Base-by-base conservation (phyloP, 176 grass and related monocot species). In the Miscanthus lutarioriparius region DNA sequence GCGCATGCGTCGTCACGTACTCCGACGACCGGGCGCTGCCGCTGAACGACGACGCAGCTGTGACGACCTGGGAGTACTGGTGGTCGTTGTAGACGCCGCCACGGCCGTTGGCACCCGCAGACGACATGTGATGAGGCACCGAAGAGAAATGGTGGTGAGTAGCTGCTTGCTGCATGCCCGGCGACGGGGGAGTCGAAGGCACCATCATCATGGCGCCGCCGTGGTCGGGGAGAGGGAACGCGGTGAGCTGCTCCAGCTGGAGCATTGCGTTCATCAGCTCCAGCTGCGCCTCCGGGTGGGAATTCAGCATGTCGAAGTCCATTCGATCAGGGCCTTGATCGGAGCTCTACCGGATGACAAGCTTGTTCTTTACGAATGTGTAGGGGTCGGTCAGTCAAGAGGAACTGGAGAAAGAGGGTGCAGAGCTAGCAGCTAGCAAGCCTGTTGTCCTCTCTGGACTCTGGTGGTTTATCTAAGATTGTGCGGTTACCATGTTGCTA, bases 221-320 rank as follows among this genome's bases (percentile, higher is more conserved):
- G 12, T 49, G 61, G 61, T 64, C 61, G 4, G 10, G 58, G 58
- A 61, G 85, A 15, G 85, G 79, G 71, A 81, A 47, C 6, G 43
- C 80, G 0, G 80, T 49, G 58, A 97, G 89, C 70, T 97, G 89
- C 84, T 91, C 86, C 48, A 94, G 88, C 86, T 94, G 88, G 64
- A 97, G 70, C 90, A 92, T 92, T 71, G 90, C 92, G 86, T 91
- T 92, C 92, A 97, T 92, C 41, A 94, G 90, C 87, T 97, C 95
- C 14, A 89, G 77, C 45, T 97, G 95, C 8, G 84, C 69, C 32
- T 97, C 95, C 67, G 90, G 90, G 54, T 75, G 81, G 44, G 88
- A 87, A 33, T 86, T 92, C 59, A 97, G 81, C 81, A 86, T 84
- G 25, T 89, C 95, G 12, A 92, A 86, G 45, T 94, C 92, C 92